Base-by-base conservation (phyloP, 139 green algal species). In the Axilococcus clingmanii region DNA sequence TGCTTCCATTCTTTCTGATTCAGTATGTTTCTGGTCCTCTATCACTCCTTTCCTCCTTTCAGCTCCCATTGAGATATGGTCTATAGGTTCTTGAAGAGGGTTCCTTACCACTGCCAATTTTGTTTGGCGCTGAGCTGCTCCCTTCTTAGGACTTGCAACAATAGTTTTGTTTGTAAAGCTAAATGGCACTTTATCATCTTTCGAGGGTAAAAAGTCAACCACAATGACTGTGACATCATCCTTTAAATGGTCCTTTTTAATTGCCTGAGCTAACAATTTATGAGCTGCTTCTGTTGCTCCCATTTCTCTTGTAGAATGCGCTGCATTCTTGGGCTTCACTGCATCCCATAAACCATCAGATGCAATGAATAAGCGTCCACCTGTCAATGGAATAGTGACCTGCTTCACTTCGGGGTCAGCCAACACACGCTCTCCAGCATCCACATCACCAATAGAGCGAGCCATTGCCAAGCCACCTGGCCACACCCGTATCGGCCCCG, bases 331-430 rank as follows among this genome's bases (percentile, higher is more conserved):
- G 22, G 69, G 59, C 44, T 63, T 57, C 16, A 88, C 46, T 2
- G 76, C 78, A 53, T 96, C 88, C 88, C 88, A 96, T 55, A 96
- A 64, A 5, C 88, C 88, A 61, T 96, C 88, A 24, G 68, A 85
- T 17, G 81, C 87, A 4, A 96, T 75, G 56, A 94, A 76, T 40
- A 96, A 63, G 14, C 88, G 77, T 0, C 49, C 85, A n/a, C 87
- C 88, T 2, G 40, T 58, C 46, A 50, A 43, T 17, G 87, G 87
- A 29, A 96, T 59, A 1, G 69, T 81, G 33, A 93, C 66, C 30
- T 70, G 68, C 28, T 63, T 59, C 4, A 86, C 52, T 58, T 93
- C 79, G 4, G 83, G 80, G 24, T 73, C 63, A 9, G 57, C 54
- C 6, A 28, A 45, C 28, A 80, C 65, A 3, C 47, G 37, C 2